Conservation (phyloP, 257 asterid species). For the Prunella vulgaris region DNA sequence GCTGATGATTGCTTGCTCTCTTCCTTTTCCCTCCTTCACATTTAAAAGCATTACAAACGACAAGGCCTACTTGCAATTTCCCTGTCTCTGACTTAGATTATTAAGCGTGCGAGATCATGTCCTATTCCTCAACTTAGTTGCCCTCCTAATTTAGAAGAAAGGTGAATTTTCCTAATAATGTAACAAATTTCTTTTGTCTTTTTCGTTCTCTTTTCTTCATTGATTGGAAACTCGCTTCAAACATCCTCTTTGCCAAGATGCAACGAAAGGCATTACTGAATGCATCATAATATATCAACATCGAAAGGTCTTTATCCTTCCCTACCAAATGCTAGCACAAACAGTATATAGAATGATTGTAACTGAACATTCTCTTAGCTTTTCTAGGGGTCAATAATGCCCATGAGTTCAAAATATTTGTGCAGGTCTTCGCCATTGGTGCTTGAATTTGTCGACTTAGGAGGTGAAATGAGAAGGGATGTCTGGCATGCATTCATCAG, state of each 20-base stretch:
- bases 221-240: neutral
- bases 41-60: neutral
- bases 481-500: constrained; percentile 82
- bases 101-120: neutral
- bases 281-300: neutral
- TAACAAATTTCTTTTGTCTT: neutral
- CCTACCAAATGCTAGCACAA: neutral
- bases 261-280: neutral
- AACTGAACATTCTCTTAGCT: neutral
- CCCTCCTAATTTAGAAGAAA: neutral
- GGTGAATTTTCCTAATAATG: neutral
- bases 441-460: constrained; percentile 85
- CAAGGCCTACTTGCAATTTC: neutral
- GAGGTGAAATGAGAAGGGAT: constrained; percentile 91
- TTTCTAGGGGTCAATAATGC: neutral
- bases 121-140: neutral
- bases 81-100: neutral
- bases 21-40: neutral
- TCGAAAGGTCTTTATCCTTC: neutral
- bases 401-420: neutral
- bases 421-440: constrained; percentile 61
- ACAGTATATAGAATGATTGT: neutral
- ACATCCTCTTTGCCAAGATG: neutral
- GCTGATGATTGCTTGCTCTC: neutral
- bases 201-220: neutral